These are phyloP conservation scores for Marasmius sp. DNA, from an alignment of 1,284 basidiomycete species.

Conservation along the genomic window DNA sequence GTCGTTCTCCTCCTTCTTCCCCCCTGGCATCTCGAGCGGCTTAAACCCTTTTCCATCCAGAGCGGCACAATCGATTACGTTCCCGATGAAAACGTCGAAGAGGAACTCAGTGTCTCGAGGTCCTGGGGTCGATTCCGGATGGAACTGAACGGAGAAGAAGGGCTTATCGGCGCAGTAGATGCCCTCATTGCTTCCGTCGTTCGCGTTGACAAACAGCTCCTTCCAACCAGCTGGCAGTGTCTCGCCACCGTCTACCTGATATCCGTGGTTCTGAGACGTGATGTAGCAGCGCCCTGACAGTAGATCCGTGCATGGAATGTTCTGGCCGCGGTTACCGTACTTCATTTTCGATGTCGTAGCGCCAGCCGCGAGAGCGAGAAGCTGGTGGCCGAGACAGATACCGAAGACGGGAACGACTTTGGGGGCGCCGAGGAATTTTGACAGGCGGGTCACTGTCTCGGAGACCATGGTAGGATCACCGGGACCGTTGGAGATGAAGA, in stretches of 20 bases:
- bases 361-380: constrained; percentile 93
- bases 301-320: constrained; percentile 96
- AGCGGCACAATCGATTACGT: constrained; percentile 74
- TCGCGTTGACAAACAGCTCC: constrained; percentile 95
- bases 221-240: constrained; percentile 88
- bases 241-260: constrained; percentile 79
- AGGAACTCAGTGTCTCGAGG: constrained; percentile 98
- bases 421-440: constrained; percentile 64
- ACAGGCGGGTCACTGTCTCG: constrained; percentile 73
- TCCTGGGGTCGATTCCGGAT: constrained; percentile 98
- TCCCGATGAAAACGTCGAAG: constrained; percentile 96
- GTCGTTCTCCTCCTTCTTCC: constrained; percentile 83
- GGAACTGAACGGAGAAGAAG: constrained; percentile 99
- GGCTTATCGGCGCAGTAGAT: constrained; percentile 91
- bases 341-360: constrained; percentile 98
- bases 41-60: constrained; percentile 48
- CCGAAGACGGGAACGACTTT: constrained; percentile 91
- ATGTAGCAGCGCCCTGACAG: constrained; percentile 97
- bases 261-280: constrained; percentile 99
- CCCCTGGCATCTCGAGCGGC: constrained; percentile 87
- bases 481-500: constrained; percentile 98
- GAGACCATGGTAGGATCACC: constrained; percentile 92
- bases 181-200: constrained; percentile 97
- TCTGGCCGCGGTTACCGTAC: constrained; percentile 98
- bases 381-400: constrained; percentile 98